Conservation (phyloP, 2,329 filamentous ascomycete genomes). For the Epichloe sibirici region DNA sequence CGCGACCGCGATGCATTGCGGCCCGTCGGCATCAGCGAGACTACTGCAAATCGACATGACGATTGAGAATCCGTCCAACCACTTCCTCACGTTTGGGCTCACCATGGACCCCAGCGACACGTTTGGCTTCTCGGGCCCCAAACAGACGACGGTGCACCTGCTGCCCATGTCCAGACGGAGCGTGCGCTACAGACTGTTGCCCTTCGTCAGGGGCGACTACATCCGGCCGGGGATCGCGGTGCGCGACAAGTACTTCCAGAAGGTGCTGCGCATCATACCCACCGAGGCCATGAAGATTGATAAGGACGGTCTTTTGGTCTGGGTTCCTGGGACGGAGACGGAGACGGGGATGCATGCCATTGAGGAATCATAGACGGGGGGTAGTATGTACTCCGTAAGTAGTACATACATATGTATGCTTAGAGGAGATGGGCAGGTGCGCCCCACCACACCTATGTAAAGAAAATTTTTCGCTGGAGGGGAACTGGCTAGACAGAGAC, state of each 20-base stretch:
- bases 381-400: no score
- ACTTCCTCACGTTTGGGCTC: constrained; percentile 87
- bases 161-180: constrained; percentile 68
- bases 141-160: constrained; percentile 67
- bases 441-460: no score
- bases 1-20: constrained; percentile 37
- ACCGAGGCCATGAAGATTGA: constrained; percentile 59
- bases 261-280: constrained; percentile 68
- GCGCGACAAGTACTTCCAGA: constrained; percentile 86
- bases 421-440: no score
- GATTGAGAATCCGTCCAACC: constrained; percentile 87
- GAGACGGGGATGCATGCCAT: not conserved
- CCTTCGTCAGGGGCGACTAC: constrained; percentile 54
- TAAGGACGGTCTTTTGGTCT: constrained; percentile 51
- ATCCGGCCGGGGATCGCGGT: constrained; percentile 63
- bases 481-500: no score
- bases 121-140: constrained; percentile 86
- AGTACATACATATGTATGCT: no score
- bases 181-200: constrained; percentile 63
- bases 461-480: no score
- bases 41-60: constrained; percentile 43
- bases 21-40: constrained; percentile 17
- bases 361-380: no score
- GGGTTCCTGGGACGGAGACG: constrained; percentile 35
- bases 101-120: constrained; percentile 85